Base-by-base conservation (phyloP, 495 filamentous ascomycete species). In the Podospora fimiseda region DNA sequence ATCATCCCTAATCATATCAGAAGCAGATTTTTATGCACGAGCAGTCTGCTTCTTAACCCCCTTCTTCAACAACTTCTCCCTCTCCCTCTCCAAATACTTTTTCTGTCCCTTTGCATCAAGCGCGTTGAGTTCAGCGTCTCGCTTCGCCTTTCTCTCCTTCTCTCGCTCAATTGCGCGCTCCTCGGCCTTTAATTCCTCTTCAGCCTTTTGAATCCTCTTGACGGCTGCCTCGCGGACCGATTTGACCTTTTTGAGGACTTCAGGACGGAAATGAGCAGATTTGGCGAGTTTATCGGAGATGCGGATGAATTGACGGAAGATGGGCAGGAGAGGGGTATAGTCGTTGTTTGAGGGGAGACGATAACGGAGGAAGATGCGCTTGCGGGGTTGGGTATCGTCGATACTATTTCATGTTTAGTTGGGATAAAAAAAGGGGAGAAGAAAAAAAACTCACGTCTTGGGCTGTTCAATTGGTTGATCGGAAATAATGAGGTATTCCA, bases 401-500 rank as follows among this genome's bases (percentile, higher is more conserved):
- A 96, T 81, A 60, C 89, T 96, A 60, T 44, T 41, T 14, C 22
- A n/a, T 44, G 43, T 14, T 27, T 15, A 33, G 23, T 14, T 22
- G n/a, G 36, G 19, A 20, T 13, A 46, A 1, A n/a, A 3, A 18
- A 50, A 20, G 14, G 16, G 18, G 8, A n/a, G 13, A 33, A 13
- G 4, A 18, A 24, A 18, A 14, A 6, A 37, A 33, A 68, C 82
- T 75, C 78, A 93, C 89, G 85, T 96, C 61, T 73, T 79, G 45
- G 93, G 93, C 72, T 90, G 91, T 60, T 96, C 92, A 38, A 86
- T 68, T 7, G 93, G 92, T 67, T 96, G 90, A 65, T 98, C 93
- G 21, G 84, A 85, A 46, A 96, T 76, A 59, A 98, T 89, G 52
- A 97, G 69, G 57, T 88, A 92, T 67, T 98, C 88, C 52, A 98